Percentiles rank a stretch among this genome's conserved stretches.
phyloP scores from a whole-genome alignment of 352 stramenopile species.

The Phytophthora kernoviae region DNA sequence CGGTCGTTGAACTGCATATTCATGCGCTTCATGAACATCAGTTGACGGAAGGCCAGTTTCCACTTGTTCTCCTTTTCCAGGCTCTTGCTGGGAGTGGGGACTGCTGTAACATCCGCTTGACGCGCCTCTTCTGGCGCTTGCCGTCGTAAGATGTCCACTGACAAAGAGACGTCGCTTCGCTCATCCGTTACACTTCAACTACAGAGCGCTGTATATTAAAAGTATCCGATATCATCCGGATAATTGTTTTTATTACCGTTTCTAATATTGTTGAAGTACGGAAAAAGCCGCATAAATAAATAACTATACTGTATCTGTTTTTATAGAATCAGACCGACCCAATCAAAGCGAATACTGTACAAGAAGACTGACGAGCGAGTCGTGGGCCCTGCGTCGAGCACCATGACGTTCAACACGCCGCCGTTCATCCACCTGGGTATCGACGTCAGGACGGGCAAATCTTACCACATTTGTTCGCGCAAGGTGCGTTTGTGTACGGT shows the following conservation, averaged over 20 bases:
- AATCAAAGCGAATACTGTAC: neutral
- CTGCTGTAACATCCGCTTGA: conserved; percentile 11
- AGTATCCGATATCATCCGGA: too few relatives aligned
- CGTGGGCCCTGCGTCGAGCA: conserved; percentile 5
- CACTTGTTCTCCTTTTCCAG: conserved; percentile 57
- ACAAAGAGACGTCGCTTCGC: conserved; percentile 17
- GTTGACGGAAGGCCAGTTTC: conserved; percentile 79
- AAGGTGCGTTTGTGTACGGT: conserved; percentile 48
- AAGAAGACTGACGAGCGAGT: neutral
- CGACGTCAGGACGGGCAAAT: conserved; percentile 84
- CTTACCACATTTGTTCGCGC: conserved; percentile 82
- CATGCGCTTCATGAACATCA: conserved; percentile 87
- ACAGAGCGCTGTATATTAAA: neutral
- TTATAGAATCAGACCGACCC: conserved; percentile 2
- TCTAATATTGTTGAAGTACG: too few relatives aligned
- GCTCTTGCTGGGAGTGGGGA: conserved; percentile 1
- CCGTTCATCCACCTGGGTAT: conserved; percentile 85
- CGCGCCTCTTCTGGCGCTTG: conserved; percentile 25
- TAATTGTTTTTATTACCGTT: too few relatives aligned
- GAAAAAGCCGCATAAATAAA: too few relatives aligned
- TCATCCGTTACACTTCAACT: conserved; percentile 24
- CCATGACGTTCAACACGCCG: conserved; percentile 71
- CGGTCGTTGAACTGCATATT: conserved; percentile 80
- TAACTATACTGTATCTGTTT: too few relatives aligned
- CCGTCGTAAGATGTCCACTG: conserved; percentile 17